Conservation (phyloP, 2,329 filamentous ascomycete genomes). For the Fusarium sp. region DNA sequence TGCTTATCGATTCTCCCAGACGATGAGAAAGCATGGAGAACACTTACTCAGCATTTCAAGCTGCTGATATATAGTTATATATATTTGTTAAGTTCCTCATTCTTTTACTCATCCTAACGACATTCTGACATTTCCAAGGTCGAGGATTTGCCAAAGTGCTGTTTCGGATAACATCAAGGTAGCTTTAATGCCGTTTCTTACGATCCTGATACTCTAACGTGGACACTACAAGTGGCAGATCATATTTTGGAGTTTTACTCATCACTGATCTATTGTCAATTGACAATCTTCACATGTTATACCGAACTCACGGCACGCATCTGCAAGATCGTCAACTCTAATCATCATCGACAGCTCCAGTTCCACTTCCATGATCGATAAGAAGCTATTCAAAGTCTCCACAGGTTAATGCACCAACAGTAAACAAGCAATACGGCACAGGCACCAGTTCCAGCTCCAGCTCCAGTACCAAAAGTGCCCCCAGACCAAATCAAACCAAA, state of each 20-base stretch:
- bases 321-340: not conserved
- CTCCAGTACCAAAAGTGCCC: conserved; percentile 7
- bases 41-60: not conserved
- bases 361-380: conserved; percentile 15
- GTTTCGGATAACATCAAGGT: not conserved
- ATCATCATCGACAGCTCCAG: conserved; percentile 5
- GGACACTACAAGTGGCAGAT: not conserved
- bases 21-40: not conserved
- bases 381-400: conserved; percentile 13
- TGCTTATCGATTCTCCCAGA: not conserved
- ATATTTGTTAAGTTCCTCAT: not conserved
- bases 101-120: not conserved
- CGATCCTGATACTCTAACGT: not conserved
- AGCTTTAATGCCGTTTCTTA: not conserved
- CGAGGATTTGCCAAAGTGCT: not conserved
- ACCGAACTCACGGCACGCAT: not conserved
- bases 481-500: not conserved
- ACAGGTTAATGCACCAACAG: conserved; percentile 31
- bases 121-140: not conserved
- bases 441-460: conserved; percentile 11
- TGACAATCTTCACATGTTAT: not conserved
- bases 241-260: not conserved
- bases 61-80: not conserved
- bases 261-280: not conserved
- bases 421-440: conserved; percentile 29